Evolutionary conservation across 2,329 filamentous ascomycete species (phyloP).

Genomic region (Cladosporium austrohemisphaericum): DNA sequence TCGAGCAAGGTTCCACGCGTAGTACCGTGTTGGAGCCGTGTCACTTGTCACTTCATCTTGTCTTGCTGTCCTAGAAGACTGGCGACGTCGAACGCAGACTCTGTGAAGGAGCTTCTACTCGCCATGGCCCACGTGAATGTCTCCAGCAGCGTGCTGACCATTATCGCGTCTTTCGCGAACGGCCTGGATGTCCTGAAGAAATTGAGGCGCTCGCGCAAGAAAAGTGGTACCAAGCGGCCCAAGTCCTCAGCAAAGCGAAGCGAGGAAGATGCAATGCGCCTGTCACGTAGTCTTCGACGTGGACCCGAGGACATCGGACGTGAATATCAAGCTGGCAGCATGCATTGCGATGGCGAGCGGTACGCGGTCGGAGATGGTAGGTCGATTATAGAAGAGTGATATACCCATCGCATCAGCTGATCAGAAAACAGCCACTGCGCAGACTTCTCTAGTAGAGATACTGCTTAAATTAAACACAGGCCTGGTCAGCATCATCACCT

Average conservation of each 20-base stretch:
- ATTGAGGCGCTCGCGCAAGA: conserved; percentile 33
- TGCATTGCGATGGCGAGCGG: conserved; percentile 35
- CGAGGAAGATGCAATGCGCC: conserved; percentile 35
- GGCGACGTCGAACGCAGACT: background rate
- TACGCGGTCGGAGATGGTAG: conserved; percentile 46
- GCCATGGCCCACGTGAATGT: conserved; percentile 23
- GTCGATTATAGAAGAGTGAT: conserved; percentile 15
- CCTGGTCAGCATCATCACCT: conserved; percentile 44
- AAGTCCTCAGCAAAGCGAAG: conserved; percentile 17
- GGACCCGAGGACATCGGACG: conserved; percentile 42
- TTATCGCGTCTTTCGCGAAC: conserved; percentile 44
- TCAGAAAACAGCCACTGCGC: conserved; percentile 39
- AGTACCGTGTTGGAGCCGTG: too few relatives aligned
- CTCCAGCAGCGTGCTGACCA: conserved; percentile 34
- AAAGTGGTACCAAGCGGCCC: conserved; percentile 28
- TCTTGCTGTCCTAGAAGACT: background rate
- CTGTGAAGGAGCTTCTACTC: background rate
- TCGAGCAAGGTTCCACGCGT: too few relatives aligned
- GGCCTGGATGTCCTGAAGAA: conserved; percentile 45
- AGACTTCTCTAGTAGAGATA: conserved; percentile 44
- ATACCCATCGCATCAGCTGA: background rate
- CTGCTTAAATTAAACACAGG: conserved; percentile 46
- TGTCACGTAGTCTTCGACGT: conserved; percentile 39
- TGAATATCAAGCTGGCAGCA: conserved; percentile 38
- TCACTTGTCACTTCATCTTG: background rate